phyloP scores from a whole-genome alignment of 2,329 filamentous ascomycete genomes.

The Clonostachys byssicola region DNA sequence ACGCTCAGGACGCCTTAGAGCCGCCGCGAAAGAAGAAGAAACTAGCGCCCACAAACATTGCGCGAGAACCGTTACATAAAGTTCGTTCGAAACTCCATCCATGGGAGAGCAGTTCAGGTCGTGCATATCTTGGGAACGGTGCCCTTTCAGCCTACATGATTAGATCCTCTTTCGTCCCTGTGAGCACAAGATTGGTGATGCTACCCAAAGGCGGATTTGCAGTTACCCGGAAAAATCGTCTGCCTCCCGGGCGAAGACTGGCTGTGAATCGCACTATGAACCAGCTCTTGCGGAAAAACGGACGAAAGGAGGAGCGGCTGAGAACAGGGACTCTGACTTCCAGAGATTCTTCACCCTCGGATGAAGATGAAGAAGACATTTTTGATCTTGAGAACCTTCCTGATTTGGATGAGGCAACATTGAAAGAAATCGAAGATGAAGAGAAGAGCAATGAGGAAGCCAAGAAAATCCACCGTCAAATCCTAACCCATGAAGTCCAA shows the following conservation, averaged over 20 bases:
- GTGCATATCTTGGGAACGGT: conserved; percentile 28
- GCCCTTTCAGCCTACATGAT: conserved; percentile 15
- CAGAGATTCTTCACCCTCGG: not conserved
- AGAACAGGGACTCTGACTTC: conserved; percentile 2
- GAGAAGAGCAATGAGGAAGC: conserved; percentile 22
- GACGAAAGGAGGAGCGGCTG: conserved; percentile 6
- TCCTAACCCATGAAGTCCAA: conserved; percentile 27
- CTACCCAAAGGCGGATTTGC: conserved; percentile 15
- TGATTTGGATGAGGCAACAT: conserved; percentile 48
- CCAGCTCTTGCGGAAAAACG: conserved; percentile 26
- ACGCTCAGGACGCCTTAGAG: too few relatives aligned
- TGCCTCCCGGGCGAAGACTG: conserved; percentile 36
- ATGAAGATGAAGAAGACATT: conserved; percentile 25
- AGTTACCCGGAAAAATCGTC: conserved; percentile 11
- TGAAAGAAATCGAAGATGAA: conserved; percentile 58
- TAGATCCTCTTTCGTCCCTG: conserved; percentile 8
- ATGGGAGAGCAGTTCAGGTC: not conserved
- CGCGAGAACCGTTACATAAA: too few relatives aligned
- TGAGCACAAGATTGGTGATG: conserved; percentile 15
- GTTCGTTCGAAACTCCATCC: not conserved
- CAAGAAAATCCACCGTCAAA: conserved; percentile 3
- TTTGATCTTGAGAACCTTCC: conserved; percentile 32
- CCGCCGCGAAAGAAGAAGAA: too few relatives aligned
- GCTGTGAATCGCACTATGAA: conserved; percentile 36
- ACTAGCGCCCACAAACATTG: too few relatives aligned